A percentile compares a stretch with the other conserved stretches of the same genome.
Conservation (phyloP, 164 flowering plant species). For the Hamamelis virginiana region DNA sequence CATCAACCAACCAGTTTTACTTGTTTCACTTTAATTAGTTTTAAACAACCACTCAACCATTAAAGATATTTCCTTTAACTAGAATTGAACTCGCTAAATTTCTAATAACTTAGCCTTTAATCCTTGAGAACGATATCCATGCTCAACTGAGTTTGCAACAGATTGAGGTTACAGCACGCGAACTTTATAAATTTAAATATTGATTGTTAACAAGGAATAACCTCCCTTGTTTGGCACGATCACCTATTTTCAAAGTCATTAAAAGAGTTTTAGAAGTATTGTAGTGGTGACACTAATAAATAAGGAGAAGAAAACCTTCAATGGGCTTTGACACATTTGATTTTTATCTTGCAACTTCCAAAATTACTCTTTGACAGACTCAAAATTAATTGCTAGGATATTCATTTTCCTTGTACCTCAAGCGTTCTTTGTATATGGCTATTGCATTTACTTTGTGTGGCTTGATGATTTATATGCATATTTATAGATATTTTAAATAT, state of each 20-base stretch:
- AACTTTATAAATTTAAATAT: no score
- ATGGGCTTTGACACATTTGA: neutral
- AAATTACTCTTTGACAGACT: slow-evolving; percentile 9
- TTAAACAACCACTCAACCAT: no score
- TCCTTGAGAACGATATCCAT: no score
- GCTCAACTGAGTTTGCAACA: no score
- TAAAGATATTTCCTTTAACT: no score
- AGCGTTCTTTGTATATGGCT: neutral
- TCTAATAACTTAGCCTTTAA: no score
- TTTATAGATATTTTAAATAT: neutral
- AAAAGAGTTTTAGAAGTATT: neutral
- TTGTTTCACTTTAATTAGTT: no score
- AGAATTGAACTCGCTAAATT: no score
- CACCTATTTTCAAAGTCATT: neutral
- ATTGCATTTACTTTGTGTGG: neutral
- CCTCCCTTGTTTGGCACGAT: no score
- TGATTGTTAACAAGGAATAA: no score
- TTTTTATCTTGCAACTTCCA: neutral
- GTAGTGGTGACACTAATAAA: neutral
- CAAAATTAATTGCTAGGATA: slow-evolving; percentile 4
- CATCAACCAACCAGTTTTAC: no score
- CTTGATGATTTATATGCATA: slow-evolving; percentile 3
- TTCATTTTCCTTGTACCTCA: neutral
- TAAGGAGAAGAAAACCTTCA: neutral
- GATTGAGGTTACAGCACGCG: no score